These are phyloP conservation scores for Yamadazyma siamensis DNA, from an alignment of 1,139 yeast genomes.

Conservation along the genomic window DNA sequence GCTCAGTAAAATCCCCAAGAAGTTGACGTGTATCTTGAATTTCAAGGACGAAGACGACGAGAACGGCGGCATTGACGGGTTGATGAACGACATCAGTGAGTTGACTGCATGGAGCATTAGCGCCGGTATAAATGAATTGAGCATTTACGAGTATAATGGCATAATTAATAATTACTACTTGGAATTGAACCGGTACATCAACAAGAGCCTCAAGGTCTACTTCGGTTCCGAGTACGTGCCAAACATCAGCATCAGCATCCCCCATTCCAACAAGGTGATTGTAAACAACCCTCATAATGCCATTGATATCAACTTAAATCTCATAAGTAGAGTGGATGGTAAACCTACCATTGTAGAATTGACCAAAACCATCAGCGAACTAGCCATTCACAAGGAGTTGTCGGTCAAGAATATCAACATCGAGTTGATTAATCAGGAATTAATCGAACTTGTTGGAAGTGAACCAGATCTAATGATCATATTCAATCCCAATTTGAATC, in stretches of 20 bases:
- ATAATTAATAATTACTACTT: conserved; percentile 46
- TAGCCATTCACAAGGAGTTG: conserved; percentile 62
- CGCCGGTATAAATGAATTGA: conserved; percentile 69
- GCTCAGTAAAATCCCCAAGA: conserved; percentile 71
- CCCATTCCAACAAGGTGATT: conserved; percentile 53
- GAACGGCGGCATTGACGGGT: conserved; percentile 84
- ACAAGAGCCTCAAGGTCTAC: conserved; percentile 61
- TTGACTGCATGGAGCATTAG: conserved; percentile 84
- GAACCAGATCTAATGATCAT: conserved; percentile 88
- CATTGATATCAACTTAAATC: conserved; percentile 58
- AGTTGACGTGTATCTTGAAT: conserved; percentile 69
- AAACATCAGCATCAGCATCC: conserved; percentile 53
- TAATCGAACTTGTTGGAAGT: conserved; percentile 71
- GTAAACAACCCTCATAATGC: conserved; percentile 33
- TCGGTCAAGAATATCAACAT: conserved; percentile 67
- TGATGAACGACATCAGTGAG: conserved; percentile 74
- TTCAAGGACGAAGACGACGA: conserved; percentile 74
- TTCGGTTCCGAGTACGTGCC: conserved; percentile 76
- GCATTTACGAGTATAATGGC: conserved; percentile 82
- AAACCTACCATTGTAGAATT: conserved; percentile 85
- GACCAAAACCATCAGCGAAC: conserved; percentile 79
- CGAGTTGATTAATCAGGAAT: conserved; percentile 70
- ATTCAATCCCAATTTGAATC: conserved; percentile 81
- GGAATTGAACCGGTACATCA: conserved; percentile 57
- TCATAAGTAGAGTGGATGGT: conserved; percentile 79